Conservation (phyloP, 805 yeast species). For the Yarrowia sp. region DNA sequence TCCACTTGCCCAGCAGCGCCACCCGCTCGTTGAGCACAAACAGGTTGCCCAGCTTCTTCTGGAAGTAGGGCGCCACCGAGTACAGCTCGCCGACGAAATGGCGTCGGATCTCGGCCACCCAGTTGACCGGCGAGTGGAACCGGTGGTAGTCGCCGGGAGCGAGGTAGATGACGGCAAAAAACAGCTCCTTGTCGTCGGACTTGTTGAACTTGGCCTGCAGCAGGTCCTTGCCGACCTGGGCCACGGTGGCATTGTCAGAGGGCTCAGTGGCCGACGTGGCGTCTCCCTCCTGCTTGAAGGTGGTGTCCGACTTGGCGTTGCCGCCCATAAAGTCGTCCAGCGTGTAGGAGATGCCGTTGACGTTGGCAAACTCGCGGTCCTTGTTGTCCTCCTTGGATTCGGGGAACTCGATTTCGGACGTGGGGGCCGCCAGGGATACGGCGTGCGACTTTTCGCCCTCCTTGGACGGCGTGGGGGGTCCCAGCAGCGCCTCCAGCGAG, state of each 20-base stretch:
- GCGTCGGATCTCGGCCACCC: conserved; percentile 94
- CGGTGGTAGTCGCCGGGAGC: conserved; percentile 99
- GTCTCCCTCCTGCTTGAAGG: conserved; percentile 73
- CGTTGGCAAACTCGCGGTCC: conserved; percentile 76
- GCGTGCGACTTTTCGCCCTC: conserved; percentile 8
- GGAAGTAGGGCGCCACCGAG: conserved; percentile 97
- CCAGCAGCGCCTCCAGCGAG: conserved; percentile 85
- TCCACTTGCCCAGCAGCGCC: conserved; percentile 94
- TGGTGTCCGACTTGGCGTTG: conserved; percentile 55
- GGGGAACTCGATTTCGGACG: conserved; percentile 41
- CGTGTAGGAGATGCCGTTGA: conserved; percentile 76
- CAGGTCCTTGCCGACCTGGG: conserved; percentile 43
- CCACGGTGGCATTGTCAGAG: conserved; percentile 44
- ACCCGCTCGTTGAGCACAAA: conserved; percentile 95
- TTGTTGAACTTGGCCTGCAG: conserved; percentile 45
- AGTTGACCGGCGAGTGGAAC: conserved; percentile 92
- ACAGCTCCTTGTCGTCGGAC: conserved; percentile 64
- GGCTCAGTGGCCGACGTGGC: conserved; percentile 53
- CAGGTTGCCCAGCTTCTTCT: conserved; percentile 80
- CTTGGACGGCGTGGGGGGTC: conserved; percentile 50
- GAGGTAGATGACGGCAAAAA: conserved; percentile 87
- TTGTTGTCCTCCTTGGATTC: conserved; percentile 55
- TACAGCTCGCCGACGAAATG: conserved; percentile 95
- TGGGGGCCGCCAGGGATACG: conserved; percentile 41
- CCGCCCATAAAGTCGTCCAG: conserved; percentile 72